Base-by-base conservation (phyloP, 225 moss, liverwort and hornwort species). In the Ulota crispa region DNA sequence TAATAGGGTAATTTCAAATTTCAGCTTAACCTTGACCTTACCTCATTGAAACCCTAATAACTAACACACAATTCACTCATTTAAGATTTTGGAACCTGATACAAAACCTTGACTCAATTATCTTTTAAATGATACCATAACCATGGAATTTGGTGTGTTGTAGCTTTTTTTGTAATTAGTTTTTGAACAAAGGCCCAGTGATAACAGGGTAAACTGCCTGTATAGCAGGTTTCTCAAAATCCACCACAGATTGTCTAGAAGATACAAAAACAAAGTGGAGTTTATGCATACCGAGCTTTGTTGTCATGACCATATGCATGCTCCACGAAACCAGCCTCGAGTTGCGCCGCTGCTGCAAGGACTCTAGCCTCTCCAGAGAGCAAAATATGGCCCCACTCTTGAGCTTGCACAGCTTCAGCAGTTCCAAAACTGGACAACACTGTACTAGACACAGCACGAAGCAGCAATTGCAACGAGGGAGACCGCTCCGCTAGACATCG, bases 261-360 rank as follows among this genome's bases (percentile, higher is more conserved):
- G 55, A 36, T 23, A 74, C 16, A 43, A 2, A 43, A 43, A 12
- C 14, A 16, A 4, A 47, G 45, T 31, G 4, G 30, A 71, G 20
- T 72, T 5, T 52, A 28, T 27, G 55, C 77, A 81, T 81, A 94
- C 97, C 98, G 90, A 68, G 96, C 96, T 87, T 88, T 87, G 79
- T 94, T 94, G 69, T 94, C 93, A 81, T 93, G 94, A 72, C 94
- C 92, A 72, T 91, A 99, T 18, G 91, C 89, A 74, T 99, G 94
- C 81, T 96, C 92, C 78, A 89, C 91, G 41, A 96, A 89, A 68
- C 99, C 82, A 37, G 68, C 76, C 76, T 99, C 96, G 41, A 99
- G 92, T 71, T 92, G 93, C 75, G 85, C 92, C 68, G 96, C 99
- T 55, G 89, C 89, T 31, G 87, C 92, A 34, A 94, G 75, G 36